Base-by-base conservation (phyloP, 1,139 yeast genomes). In the Kodamaea alishanica region DNA sequence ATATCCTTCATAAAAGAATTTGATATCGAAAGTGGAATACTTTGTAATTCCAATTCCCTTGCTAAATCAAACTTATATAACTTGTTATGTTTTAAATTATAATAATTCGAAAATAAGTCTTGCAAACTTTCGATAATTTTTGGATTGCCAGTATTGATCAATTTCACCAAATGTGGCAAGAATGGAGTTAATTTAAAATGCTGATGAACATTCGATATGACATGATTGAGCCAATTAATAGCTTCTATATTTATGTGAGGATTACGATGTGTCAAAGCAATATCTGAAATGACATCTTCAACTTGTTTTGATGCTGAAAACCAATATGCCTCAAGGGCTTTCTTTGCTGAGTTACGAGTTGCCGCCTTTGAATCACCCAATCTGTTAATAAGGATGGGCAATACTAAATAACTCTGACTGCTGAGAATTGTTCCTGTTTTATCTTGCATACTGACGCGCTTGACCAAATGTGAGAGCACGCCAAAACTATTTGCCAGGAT, bases 371-470 rank as follows among this genome's bases (percentile, higher is more conserved):
- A 43, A 44, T 79, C 85, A 2, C 74, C 74, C 32, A 84, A 58
- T 33, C 75, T 67, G 38, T 70, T 70, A 9, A 84, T 61, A 22
- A 84, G 58, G 8, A 78, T 66, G 1, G 92, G 90, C 9, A 82
- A 60, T 3, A 80, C 75, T 23, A 68, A 60, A 34, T 63, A 68
- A 25, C 79, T 69, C 30, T 76, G 75, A 1, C 63, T 63, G 39
- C 67, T 67, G 33, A 89, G 66, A 1, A 74, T 65, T 9, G 46
- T 37, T 1, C 72, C 68, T 1, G 79, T 70, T 25, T 48, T 47
- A 47, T 84, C 82, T 61, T 87, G 96, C 59, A 82, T 78, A 37
- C 85, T 79, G 2, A 86, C 79, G 12, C 96, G 69, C 50, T 85
- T 86, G 24, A 86, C 77, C 34, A 88, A 63, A 54, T 88, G 92